phyloP scores from a whole-genome alignment of 2,329 filamentous ascomycete genomes.

The Aquanectria penicillioides region DNA sequence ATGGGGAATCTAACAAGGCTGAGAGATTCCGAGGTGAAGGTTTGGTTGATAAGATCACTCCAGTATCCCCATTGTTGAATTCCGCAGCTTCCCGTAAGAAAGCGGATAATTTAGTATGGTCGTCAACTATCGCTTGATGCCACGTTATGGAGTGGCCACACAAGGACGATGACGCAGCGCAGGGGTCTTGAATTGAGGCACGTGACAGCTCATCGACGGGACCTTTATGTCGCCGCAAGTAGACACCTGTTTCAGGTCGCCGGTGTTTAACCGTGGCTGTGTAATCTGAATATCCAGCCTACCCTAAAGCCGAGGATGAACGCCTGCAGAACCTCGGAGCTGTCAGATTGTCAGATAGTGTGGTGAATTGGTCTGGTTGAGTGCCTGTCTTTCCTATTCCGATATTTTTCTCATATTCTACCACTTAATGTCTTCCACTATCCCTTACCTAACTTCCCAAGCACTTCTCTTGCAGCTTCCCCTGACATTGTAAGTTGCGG shows the following conservation, averaged over 20 bases:
- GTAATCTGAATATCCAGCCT: conserved; percentile 12
- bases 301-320: conserved; percentile 30
- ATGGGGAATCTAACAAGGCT: conserved; percentile 35
- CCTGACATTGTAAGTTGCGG: no score
- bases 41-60: conserved; percentile 29
- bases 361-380: neutral
- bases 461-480: no score
- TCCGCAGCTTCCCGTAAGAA: conserved; percentile 20
- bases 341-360: neutral
- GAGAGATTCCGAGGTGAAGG: conserved; percentile 19
- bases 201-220: conserved; percentile 32
- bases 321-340: neutral
- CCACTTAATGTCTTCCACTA: no score
- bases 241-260: neutral
- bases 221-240: neutral
- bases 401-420: neutral
- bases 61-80: conserved; percentile 37
- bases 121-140: conserved; percentile 37
- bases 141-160: conserved; percentile 40
- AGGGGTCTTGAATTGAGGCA: conserved; percentile 27
- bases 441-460: no score
- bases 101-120: conserved; percentile 18
- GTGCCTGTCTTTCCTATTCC: neutral
- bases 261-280: conserved; percentile 22
- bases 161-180: conserved; percentile 42